Percentiles rank a stretch among this genome's conserved stretches.
phyloP scores from a whole-genome alignment of 2,329 filamentous ascomycete species.

The Penicillium crustosum region DNA sequence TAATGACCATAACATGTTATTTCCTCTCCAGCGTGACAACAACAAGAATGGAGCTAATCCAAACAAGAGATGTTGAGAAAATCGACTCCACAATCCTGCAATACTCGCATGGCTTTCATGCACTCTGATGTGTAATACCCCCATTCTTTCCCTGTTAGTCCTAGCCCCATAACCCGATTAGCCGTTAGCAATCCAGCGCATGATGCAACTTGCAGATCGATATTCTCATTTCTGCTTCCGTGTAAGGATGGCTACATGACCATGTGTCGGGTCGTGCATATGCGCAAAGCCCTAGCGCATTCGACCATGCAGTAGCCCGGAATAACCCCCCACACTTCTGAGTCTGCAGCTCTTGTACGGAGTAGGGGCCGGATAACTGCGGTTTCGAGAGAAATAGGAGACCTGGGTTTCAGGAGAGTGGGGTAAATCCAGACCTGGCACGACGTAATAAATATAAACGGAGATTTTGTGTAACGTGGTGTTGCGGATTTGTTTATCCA shows the following conservation, averaged over 20 bases:
- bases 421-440: slow-evolving; percentile 2
- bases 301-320: slow-evolving; percentile 8
- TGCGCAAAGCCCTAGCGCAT: slow-evolving; percentile 1
- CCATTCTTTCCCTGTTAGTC: background rate
- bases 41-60: background rate
- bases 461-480: slow-evolving; percentile 2
- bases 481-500: background rate
- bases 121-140: background rate
- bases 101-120: slow-evolving; percentile 11
- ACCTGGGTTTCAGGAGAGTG: slow-evolving; percentile 7
- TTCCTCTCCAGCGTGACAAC: background rate
- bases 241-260: background rate
- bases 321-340: background rate
- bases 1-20: background rate
- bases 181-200: slow-evolving; percentile 15
- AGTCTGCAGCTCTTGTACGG: slow-evolving; percentile 4
- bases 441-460: background rate
- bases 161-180: background rate
- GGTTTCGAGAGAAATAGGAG: slow-evolving; percentile 6
- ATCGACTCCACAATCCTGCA: slow-evolving; percentile 23
- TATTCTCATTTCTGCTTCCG: slow-evolving; percentile 4
- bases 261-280: slow-evolving; percentile 1
- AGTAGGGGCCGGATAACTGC: slow-evolving; percentile 12
- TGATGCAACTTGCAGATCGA: slow-evolving; percentile 14
- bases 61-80: background rate